A percentile compares a stretch with the other conserved stretches of the same genome.
Evolutionary conservation across 2,329 filamentous ascomycete species (phyloP).

Genomic region (Aspergillus quadricinctus): DNA sequence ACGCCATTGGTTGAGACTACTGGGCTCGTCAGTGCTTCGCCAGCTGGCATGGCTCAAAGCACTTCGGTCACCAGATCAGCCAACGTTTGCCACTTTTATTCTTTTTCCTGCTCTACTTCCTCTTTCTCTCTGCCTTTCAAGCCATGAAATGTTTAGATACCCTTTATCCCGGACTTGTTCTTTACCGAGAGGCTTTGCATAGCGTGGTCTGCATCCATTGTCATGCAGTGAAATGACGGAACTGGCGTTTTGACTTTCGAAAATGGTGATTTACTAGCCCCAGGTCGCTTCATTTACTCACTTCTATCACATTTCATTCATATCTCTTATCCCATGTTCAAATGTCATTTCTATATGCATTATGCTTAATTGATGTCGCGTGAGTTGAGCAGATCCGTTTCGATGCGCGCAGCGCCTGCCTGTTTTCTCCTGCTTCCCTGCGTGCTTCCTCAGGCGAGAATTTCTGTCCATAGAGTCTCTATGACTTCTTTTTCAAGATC

Average conservation of each 20-base stretch:
- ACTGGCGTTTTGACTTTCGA: conserved; percentile 30
- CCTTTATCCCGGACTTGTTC: conserved; percentile 27
- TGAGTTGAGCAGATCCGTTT: neutral
- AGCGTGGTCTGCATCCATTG: conserved; percentile 35
- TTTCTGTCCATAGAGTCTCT: neutral
- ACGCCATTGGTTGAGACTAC: conserved; percentile 9
- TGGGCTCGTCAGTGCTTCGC: neutral
- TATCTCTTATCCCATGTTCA: neutral
- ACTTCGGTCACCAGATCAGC: neutral
- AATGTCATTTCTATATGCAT: neutral
- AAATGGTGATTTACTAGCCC: conserved; percentile 12
- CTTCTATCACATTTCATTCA: neutral
- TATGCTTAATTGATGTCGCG: neutral
- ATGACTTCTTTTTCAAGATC: neutral
- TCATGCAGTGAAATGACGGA: conserved; percentile 32
- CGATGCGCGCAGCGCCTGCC: neutral
- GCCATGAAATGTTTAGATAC: conserved; percentile 32
- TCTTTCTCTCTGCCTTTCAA: conserved; percentile 11
- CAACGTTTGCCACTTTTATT: conserved; percentile 3
- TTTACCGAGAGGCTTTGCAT: conserved; percentile 33
- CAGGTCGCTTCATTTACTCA: conserved; percentile 7
- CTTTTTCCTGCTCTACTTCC: conserved; percentile 4
- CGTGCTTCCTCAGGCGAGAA: neutral
- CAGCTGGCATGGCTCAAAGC: conserved; percentile 1
- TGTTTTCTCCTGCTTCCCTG: neutral